Evolutionary conservation across 2,329 filamentous ascomycete genomes (phyloP), one percentile per base, ranked within the genome.

Genomic region (Aureobasidium musti): DNA sequence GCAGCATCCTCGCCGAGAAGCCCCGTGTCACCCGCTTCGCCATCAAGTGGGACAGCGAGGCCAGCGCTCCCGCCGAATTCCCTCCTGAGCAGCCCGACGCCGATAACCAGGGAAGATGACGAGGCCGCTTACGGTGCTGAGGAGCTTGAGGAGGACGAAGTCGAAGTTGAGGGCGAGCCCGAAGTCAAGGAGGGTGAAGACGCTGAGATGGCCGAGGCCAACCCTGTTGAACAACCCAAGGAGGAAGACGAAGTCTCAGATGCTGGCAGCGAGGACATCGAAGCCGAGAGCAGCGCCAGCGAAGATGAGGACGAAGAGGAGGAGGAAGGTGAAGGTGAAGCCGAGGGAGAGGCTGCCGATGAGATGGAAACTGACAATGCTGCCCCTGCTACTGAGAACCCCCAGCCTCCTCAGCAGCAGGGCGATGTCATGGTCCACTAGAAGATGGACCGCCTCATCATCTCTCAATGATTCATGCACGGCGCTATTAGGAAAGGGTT

Each of bases 31-130:
- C 95, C 35, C 88, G 95, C 70, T 99, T 99, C 76, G 92, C 93
- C 52, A 99, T 99, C 81, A 99, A 99, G 82, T 99, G 95, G 95
- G 95, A 99, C 76, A 95, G 91, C n/a, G 95, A 99, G 75, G 94
- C 93, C 71, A 95, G 92, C 77, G 95, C 95, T 35, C 95, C 95
- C 2, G 89, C 95, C 70, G 94, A 99, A 80, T 99, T 91, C 78
- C 95, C 95, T 35, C 96, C 95, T 69, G 95, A 99, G 78, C 95
- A 99, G 81, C 95, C 95, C 49, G 95, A 99, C 78, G 95, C 93
- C 63, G 96, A 99, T 75, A 84, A 89, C 52, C 84, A 86, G 61
- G 61, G 90, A 90, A 50, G 94, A 97, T 72, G 95, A 96, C 72
- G 85, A 83, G 65, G 89, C 91, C 30, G 87, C 90, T 71, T 99